Evolutionary conservation across 257 asterid species (phyloP).

Genomic region (Handroanthus guayacan): DNA sequence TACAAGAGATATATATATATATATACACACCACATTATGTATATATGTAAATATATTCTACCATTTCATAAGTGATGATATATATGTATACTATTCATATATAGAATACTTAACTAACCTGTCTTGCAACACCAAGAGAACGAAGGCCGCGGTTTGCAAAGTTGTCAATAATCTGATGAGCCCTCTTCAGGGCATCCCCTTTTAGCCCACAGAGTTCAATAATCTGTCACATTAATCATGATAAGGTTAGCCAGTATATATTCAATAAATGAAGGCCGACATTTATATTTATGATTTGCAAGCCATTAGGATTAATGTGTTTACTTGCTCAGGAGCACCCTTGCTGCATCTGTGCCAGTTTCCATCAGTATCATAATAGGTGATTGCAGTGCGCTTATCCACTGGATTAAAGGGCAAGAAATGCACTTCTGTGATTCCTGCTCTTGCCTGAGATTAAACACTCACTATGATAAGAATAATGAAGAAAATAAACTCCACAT

Average conservation of each 20-base stretch:
- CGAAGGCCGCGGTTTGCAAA: slow-evolving; percentile 96
- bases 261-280: background rate
- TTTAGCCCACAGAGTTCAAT: slow-evolving; percentile 76
- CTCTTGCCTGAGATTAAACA: slow-evolving; percentile 62
- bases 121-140: slow-evolving; percentile 78
- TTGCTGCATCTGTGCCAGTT: slow-evolving; percentile 86
- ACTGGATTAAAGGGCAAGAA: slow-evolving; percentile 93
- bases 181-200: slow-evolving; percentile 61
- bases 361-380: slow-evolving; percentile 64
- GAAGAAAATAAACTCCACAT: background rate
- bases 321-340: slow-evolving; percentile 96
- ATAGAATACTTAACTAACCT: slow-evolving; percentile 40
- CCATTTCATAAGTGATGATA: too few relatives aligned
- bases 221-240: slow-evolving; percentile 49
- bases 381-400: slow-evolving; percentile 87
- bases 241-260: background rate
- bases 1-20: slow-evolving; percentile 28
- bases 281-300: background rate
- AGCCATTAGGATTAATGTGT: background rate
- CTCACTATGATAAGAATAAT: slow-evolving; percentile 8
- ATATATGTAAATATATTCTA: too few relatives aligned
- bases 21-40: background rate
- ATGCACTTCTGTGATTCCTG: slow-evolving; percentile 79
- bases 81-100: background rate
- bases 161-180: slow-evolving; percentile 65